Percentiles rank a stretch among this genome's conserved stretches.
phyloP scores from a whole-genome alignment of 495 filamentous ascomycete species.

The Parmelia sp. region DNA sequence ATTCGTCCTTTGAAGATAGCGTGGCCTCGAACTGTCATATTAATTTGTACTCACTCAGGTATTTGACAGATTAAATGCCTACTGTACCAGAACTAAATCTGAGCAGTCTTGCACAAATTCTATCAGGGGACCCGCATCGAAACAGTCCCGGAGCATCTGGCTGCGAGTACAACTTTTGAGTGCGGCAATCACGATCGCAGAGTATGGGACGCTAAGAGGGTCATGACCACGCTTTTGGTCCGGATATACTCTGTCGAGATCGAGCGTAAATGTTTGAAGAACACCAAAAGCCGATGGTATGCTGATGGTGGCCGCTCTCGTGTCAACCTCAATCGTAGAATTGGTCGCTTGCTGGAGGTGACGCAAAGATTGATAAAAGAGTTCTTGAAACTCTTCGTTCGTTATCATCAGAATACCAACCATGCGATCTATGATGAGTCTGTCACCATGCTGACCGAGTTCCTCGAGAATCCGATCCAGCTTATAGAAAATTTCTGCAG shows the following conservation, averaged over 20 bases:
- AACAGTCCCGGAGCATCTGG: neutral
- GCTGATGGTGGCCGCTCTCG: conserved; percentile 1
- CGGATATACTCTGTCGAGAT: conserved; percentile 5
- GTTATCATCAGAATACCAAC: neutral
- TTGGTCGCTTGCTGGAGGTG: neutral
- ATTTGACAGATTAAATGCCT: too few species aligned
- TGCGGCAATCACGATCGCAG: neutral
- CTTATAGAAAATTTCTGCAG: neutral
- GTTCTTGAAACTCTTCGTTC: neutral
- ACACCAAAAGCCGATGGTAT: conserved; percentile 7
- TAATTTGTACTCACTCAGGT: too few species aligned
- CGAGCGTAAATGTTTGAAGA: neutral
- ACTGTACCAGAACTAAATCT: too few species aligned
- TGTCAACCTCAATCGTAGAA: neutral
- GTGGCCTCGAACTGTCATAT: too few species aligned
- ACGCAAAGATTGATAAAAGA: conserved; percentile 2
- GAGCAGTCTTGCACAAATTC: neutral
- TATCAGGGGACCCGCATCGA: neutral
- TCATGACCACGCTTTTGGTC: neutral
- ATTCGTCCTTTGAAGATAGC: too few species aligned
- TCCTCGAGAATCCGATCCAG: neutral
- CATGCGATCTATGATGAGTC: neutral
- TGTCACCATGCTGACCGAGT: neutral
- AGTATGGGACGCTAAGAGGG: neutral
- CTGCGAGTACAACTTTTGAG: conserved; percentile 4